Conservation (phyloP, 1,284 basidiomycete species). For the Apiotrichum siamense region DNA sequence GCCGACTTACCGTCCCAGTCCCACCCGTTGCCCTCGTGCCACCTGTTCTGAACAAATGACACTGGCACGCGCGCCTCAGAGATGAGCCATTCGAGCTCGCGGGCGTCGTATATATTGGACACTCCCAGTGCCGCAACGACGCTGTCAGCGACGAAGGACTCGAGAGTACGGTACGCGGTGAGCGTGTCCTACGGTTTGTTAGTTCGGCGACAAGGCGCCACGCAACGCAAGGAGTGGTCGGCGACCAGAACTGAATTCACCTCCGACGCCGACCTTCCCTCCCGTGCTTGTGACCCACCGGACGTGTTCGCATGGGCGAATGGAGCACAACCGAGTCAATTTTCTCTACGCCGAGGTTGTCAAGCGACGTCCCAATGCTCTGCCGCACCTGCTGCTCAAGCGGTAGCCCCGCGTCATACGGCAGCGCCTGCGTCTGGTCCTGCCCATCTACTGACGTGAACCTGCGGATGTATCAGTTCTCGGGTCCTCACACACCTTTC, state of each 20-base stretch:
- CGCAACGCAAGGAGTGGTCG: too few species aligned
- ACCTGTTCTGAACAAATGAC: constrained; percentile 71
- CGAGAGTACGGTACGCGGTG: constrained; percentile 61
- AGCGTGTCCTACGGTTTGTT: constrained; percentile 53
- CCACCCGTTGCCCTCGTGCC: constrained; percentile 73
- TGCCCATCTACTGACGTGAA: constrained; percentile 68
- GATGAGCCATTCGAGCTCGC: constrained; percentile 54
- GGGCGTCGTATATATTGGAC: constrained; percentile 67
- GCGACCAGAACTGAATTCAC: too few species aligned
- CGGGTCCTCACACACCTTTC: not conserved
- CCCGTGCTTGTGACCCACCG: too few species aligned
- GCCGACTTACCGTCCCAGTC: constrained; percentile 52
- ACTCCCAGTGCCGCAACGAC: constrained; percentile 62
- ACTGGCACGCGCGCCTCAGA: constrained; percentile 51
- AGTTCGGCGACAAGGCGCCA: too few species aligned
- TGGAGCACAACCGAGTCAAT: constrained; percentile 71
- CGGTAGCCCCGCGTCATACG: constrained; percentile 58
- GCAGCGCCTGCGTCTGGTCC: constrained; percentile 60
- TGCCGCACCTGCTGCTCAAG: constrained; percentile 58
- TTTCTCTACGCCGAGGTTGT: constrained; percentile 61
- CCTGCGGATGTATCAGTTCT: constrained; percentile 46
- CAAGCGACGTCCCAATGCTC: constrained; percentile 61
- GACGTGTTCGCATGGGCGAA: constrained; percentile 58
- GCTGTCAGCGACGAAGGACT: constrained; percentile 58
- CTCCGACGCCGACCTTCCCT: too few species aligned